Base-by-base conservation (phyloP, 2,329 filamentous ascomycete species). In the Trichophyton benhamiae region DNA sequence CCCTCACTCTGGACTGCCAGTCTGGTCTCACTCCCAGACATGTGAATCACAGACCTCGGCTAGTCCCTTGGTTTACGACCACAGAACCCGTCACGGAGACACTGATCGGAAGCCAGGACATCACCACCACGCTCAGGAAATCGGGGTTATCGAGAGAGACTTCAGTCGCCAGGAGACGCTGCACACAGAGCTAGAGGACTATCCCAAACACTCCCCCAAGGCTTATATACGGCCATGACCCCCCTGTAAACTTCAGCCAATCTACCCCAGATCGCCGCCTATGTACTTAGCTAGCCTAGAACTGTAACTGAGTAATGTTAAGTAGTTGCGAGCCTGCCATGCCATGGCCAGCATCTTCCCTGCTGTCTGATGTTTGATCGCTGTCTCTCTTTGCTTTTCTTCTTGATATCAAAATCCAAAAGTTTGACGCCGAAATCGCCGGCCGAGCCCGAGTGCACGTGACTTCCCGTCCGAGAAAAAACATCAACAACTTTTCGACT, bases 91-190 rank as follows among this genome's bases (percentile, higher is more conserved):
- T 48, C 46, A 27, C 3, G 22, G 46, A 52, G 20, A 48, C 44
- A 27, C 25, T 22, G 46, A 55, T 15, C 22, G n/a, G 9, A 59
- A 57, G 17, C 20, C 27, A 15, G 55, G 33, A 13, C 33, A 38
- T 38, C 33, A 38, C 11, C 33, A 38, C 13, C 33, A 41, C 7
- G 6, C 15, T 17, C 62, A 63, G 48, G 55, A 63, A 36, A 57
- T 57, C 44, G 62, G 62, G 15, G 55, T 63, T 22, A 44, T 61
- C 38, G 27, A 59, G 8, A 44, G 57, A 30, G 38, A 55, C 20
- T 41, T 63, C 44, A 42, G 58, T n/a, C 46, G 55, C 13, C 59
- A 61, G 38, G 57, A 61, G 41, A 61, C 62, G 15, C 42, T 63
- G 30, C 33, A 33, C 25, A 25, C 60, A 13, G 59, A 63, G 46